Base-by-base conservation (phyloP, 108 stramenopile genomes). In the Schizochytrium sp. region DNA sequence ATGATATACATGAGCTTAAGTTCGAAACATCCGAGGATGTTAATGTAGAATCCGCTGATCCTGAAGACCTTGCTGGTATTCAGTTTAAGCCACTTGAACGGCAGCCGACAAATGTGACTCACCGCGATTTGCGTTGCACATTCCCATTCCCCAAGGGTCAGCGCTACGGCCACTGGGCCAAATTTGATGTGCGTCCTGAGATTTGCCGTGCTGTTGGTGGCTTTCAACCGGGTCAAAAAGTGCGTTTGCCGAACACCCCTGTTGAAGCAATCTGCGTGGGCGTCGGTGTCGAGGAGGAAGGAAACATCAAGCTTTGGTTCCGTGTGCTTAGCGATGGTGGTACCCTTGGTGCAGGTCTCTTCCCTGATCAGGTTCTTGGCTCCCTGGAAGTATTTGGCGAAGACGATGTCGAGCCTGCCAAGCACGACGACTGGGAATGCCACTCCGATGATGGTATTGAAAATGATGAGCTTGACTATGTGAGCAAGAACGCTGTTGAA, bases 391-490 rank as follows among this genome's bases (percentile, higher is more conserved):
- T 69, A 1, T 69, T 69, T 2, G 64, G 44, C 64, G 0, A 38
- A 44, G 50, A 5, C 50, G 55, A 17, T 2, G 76, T 83, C 76
- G 53, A 55, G 5, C 50, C 49, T 2, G 10, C 10, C 28, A 50
- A 2, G 15, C 53, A 83, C 2, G 76, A 83, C 45, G 76, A 83
- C 47, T 49, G 47, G 76, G 76, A 83, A 10, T 83, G 76, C 53
- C 76, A 83, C 47, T 83, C 76, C 15, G 76, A 83, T 28, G 76
- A 83, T 42, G 76, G 76, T 40, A 83, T 83, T n/a, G 76, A 83
- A 1, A 83, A 83, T 40, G 76, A 83, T 1, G 15, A 55, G 10
- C 76, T 83, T 40, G 76, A 83, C 47, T 49, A 56, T 49, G 50
- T 83, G 15, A 10, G 50, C 17, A 83, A 10, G 28, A 10, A 5